A percentile compares a stretch with the other conserved stretches of the same genome.
Evolutionary conservation across 2,329 filamentous ascomycete species (phyloP).

Genomic region (Triangularia setosa): DNA sequence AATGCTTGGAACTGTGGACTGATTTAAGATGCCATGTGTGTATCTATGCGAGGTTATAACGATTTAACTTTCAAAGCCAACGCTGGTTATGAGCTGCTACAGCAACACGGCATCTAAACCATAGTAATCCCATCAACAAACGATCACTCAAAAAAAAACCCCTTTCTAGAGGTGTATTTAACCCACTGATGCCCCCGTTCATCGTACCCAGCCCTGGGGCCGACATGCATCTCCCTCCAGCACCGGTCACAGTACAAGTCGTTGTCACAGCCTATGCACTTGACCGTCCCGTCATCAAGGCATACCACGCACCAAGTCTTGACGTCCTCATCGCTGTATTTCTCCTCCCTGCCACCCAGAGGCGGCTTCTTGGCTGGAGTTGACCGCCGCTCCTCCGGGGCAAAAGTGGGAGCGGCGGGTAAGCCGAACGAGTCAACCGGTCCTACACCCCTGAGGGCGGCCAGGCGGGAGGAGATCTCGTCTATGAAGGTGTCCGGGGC

Average conservation of each 20-base stretch:
- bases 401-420: constrained; percentile 48
- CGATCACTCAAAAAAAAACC: background rate
- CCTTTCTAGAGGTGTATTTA: constrained; percentile 40
- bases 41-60: too few species aligned
- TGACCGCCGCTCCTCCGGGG: constrained; percentile 41
- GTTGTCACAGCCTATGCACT: constrained; percentile 66
- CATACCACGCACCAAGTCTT: constrained; percentile 81
- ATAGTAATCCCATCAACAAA: background rate
- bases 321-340: constrained; percentile 65
- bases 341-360: constrained; percentile 34
- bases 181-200: constrained; percentile 67
- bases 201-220: constrained; percentile 64
- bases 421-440: constrained; percentile 38
- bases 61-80: too few species aligned
- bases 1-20: too few species aligned
- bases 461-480: constrained; percentile 50
- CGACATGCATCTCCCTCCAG: constrained; percentile 77
- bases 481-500: constrained; percentile 34
- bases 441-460: constrained; percentile 43
- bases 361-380: background rate
- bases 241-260: constrained; percentile 74
- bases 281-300: constrained; percentile 69
- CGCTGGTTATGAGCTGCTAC: too few species aligned
- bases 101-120: too few species aligned
- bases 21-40: too few species aligned